Evolutionary conservation across 2,329 filamentous ascomycete species (phyloP).

Genomic region (Xylaria sp.): DNA sequence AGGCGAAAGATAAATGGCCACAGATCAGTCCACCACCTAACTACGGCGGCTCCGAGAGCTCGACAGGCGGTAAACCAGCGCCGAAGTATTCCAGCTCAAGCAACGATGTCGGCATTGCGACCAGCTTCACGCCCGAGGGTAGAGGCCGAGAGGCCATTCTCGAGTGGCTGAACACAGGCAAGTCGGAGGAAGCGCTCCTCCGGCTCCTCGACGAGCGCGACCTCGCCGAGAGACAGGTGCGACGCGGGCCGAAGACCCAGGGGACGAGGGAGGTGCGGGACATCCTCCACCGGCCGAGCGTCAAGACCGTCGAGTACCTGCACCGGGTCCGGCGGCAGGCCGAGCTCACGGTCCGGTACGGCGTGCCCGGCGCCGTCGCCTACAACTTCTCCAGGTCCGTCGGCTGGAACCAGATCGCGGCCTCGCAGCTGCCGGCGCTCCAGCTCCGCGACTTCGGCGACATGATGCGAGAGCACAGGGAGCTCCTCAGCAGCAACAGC

Average conservation of each 20-base stretch:
- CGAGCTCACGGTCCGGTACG: slow-evolving; percentile 22
- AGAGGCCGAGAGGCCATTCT: slow-evolving; percentile 24
- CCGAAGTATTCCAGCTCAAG: not conserved
- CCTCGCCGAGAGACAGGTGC: slow-evolving; percentile 17
- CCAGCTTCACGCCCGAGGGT: slow-evolving; percentile 20
- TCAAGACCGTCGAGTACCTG: slow-evolving; percentile 19
- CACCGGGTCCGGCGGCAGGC: slow-evolving; percentile 16
- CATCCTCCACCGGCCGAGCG: slow-evolving; percentile 25
- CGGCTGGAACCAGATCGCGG: slow-evolving; percentile 19
- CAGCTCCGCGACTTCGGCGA: slow-evolving; percentile 13
- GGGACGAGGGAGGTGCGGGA: slow-evolving; percentile 23
- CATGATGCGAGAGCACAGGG: not conserved
- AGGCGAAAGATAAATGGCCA: slow-evolving; percentile 2
- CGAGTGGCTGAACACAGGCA: slow-evolving; percentile 13
- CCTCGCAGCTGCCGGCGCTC: slow-evolving; percentile 16
- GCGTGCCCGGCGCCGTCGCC: slow-evolving; percentile 8
- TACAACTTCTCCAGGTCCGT: slow-evolving; percentile 30
- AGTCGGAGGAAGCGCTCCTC: slow-evolving; percentile 18
- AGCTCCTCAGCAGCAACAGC: not conserved
- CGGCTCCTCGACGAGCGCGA: slow-evolving; percentile 21
- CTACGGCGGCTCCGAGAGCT: slow-evolving; percentile 1
- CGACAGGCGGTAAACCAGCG: not conserved
- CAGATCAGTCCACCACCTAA: slow-evolving; percentile 6
- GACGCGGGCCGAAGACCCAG: slow-evolving; percentile 18
- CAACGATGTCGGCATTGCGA: not conserved